These are phyloP conservation scores for Neurospora terricola DNA, from an alignment of 495 filamentous ascomycete species.

Conservation along the genomic window DNA sequence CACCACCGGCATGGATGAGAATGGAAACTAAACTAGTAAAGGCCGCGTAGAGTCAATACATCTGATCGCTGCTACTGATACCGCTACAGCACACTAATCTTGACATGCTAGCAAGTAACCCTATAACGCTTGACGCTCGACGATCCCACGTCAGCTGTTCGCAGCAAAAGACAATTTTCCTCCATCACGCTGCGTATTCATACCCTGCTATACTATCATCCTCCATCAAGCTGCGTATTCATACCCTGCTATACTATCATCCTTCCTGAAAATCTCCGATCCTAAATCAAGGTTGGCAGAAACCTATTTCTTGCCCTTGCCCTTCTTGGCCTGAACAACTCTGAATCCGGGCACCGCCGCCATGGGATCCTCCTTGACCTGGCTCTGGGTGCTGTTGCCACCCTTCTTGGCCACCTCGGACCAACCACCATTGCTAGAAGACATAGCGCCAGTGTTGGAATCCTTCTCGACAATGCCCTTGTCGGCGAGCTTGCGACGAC, in stretches of 20 bases:
- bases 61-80: background rate
- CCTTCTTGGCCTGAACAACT: conserved; percentile 82
- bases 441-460: conserved; percentile 35
- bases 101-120: background rate
- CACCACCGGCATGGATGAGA: background rate
- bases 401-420: conserved; percentile 95
- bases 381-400: conserved; percentile 11
- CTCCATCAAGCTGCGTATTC: background rate
- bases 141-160: background rate
- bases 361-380: conserved; percentile 36
- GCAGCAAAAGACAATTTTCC: background rate
- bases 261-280: background rate
- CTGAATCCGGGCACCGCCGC: conserved; percentile 56
- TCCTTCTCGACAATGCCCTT: conserved; percentile 65
- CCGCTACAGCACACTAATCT: background rate
- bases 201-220: background rate
- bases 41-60: background rate
- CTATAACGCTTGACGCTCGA: background rate
- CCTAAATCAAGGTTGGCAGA: background rate
- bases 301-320: conserved; percentile 55
- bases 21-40: background rate
- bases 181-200: background rate
- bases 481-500: conserved; percentile 83
- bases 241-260: background rate
- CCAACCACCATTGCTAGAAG: conserved; percentile 63